Conservation (phyloP, 1,284 basidiomycete species). For the Cutaneotrichosporon spelunceum region DNA sequence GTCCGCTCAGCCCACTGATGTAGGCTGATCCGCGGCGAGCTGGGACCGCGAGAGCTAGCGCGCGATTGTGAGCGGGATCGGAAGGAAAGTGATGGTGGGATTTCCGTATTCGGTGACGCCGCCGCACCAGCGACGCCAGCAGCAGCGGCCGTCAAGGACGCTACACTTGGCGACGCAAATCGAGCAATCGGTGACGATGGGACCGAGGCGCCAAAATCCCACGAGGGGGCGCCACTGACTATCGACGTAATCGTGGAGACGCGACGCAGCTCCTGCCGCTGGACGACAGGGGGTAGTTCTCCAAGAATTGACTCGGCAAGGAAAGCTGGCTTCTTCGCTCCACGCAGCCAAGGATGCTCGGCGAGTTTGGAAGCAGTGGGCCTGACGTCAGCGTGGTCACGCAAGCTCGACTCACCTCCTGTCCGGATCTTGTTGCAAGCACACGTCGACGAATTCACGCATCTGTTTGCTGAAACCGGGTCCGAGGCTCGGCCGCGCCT, state of each 20-base stretch:
- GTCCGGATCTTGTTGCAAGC: constrained; percentile 73
- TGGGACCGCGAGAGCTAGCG: constrained; percentile 18
- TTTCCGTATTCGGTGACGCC: neutral
- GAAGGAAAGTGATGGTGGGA: constrained; percentile 20
- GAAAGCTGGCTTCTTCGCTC: constrained; percentile 33
- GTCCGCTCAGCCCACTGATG: constrained; percentile 41
- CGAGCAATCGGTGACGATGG: constrained; percentile 31
- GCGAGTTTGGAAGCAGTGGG: constrained; percentile 28
- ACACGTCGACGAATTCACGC: constrained; percentile 80
- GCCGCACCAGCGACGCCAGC: constrained; percentile 7
- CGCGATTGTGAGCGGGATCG: constrained; percentile 16
- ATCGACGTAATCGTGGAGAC: constrained; percentile 36
- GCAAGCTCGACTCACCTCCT: constrained; percentile 59
- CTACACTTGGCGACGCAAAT: constrained; percentile 15
- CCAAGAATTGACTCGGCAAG: constrained; percentile 37
- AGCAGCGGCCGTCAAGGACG: constrained; percentile 11
- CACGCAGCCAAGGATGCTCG: constrained; percentile 38
- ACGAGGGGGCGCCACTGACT: constrained; percentile 36
- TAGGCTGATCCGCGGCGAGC: constrained; percentile 37
- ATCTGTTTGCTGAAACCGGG: constrained; percentile 65
- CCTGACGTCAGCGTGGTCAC: constrained; percentile 19
- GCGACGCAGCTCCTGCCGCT: constrained; percentile 44
- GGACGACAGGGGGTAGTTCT: constrained; percentile 32
- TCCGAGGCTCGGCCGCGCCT: constrained; percentile 10
- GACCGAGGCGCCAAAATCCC: constrained; percentile 42